Conservation (phyloP, 495 filamentous ascomycete species). For the Podospora appendiculata region DNA sequence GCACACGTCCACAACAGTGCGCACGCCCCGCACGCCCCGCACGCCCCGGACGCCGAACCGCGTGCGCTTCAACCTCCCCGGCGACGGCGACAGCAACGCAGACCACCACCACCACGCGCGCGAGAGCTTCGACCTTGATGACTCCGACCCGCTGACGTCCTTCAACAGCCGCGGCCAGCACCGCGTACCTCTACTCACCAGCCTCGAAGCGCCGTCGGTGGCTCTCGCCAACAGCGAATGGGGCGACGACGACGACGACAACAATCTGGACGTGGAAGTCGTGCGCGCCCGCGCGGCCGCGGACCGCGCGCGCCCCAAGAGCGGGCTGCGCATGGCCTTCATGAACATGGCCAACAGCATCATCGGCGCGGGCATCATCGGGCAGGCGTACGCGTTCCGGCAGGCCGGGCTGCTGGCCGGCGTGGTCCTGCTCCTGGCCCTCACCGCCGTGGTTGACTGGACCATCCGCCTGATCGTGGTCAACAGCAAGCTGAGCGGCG, state of each 20-base stretch:
- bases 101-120: conserved; percentile 31
- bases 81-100: conserved; percentile 27
- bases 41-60: conserved; percentile 75
- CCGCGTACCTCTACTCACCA: conserved; percentile 68
- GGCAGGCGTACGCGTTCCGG: conserved; percentile 88
- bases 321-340: conserved; percentile 50
- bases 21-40: conserved; percentile 26
- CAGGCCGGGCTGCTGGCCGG: conserved; percentile 83
- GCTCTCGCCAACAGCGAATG: conserved; percentile 54
- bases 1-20: background rate
- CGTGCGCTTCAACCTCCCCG: conserved; percentile 77
- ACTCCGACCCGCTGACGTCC: conserved; percentile 14
- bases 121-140: conserved; percentile 33
- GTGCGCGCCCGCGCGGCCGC: conserved; percentile 32
- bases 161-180: conserved; percentile 30
- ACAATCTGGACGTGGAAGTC: conserved; percentile 50
- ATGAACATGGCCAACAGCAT: conserved; percentile 99
- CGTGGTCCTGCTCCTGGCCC: conserved; percentile 61
- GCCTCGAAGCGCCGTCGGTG: conserved; percentile 83
- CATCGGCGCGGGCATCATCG: conserved; percentile 96
- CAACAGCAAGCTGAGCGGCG: conserved; percentile 89
- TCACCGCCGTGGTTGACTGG: conserved; percentile 90
- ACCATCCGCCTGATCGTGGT: conserved; percentile 93
- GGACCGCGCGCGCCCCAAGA: conserved; percentile 41
- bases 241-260: conserved; percentile 40